Conservation (phyloP, 306 rosid genomes). For the Trichosanthes truncata region DNA sequence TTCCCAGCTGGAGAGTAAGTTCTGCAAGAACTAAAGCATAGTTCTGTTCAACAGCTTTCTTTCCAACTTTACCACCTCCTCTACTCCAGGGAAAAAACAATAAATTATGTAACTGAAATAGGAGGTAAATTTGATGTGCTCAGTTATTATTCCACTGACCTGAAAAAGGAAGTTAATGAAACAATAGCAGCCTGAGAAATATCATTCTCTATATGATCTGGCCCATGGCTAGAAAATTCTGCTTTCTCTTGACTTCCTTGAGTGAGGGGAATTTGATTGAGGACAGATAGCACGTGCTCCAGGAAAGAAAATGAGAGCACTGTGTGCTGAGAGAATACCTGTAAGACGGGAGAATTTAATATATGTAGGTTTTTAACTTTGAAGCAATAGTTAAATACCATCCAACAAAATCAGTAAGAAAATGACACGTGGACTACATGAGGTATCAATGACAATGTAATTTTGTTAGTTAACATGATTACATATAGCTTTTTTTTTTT, state of each 20-base stretch:
- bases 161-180: constrained; percentile 92
- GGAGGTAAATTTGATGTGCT: constrained; percentile 8
- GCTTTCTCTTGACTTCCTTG: constrained; percentile 47
- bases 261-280: constrained; percentile 54
- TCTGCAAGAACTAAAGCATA: constrained; percentile 94
- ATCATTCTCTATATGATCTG: constrained; percentile 58
- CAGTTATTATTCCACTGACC: constrained; percentile 28
- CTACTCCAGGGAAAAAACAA: constrained; percentile 37
- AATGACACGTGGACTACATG: not conserved
- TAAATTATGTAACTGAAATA: constrained; percentile 14
- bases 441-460: not conserved
- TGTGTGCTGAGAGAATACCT: constrained; percentile 94
- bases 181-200: constrained; percentile 74
- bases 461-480: not conserved
- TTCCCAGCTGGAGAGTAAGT: constrained; percentile 83
- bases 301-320: constrained; percentile 68
- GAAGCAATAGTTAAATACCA: no score
- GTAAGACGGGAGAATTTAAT: constrained; percentile 11
- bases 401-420: not conserved
- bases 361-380: not conserved
- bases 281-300: constrained; percentile 70
- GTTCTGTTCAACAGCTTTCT: constrained; percentile 79
- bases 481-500: not conserved
- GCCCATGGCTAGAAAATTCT: constrained; percentile 39
- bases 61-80: constrained; percentile 95